Conservation (phyloP, 768 basidiomycete species). For the Porpolomopsis calyptriformis region DNA sequence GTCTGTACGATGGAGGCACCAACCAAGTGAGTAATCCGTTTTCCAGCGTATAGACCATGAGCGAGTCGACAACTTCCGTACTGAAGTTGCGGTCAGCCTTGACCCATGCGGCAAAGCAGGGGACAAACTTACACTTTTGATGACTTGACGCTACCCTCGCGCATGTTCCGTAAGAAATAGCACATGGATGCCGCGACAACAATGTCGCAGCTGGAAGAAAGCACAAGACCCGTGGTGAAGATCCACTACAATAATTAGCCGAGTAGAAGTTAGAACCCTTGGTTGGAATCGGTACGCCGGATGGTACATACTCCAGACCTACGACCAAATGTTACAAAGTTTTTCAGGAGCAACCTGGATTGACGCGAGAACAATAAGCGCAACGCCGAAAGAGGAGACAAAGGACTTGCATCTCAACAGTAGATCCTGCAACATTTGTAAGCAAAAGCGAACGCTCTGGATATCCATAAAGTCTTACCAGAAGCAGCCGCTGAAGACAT, state of each 20-base stretch:
- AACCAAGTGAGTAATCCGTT: conserved; percentile 42
- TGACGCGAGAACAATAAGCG: background rate
- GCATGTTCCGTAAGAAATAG: conserved; percentile 29
- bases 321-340: background rate
- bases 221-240: conserved; percentile 41
- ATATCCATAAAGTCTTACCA: background rate
- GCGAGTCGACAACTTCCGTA: conserved; percentile 35
- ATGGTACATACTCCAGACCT: background rate
- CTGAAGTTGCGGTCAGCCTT: too few relatives aligned
- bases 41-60: conserved; percentile 43
- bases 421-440: background rate
- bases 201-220: conserved; percentile 39
- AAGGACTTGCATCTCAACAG: background rate
- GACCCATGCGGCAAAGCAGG: background rate
- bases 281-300: background rate
- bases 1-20: background rate
- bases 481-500: background rate
- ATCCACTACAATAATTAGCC: conserved; percentile 40
- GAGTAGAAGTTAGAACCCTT: background rate
- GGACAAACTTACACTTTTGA: conserved; percentile 19
- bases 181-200: conserved; percentile 38
- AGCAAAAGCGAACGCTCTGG: background rate
- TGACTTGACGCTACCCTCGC: conserved; percentile 11
- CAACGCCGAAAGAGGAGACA: background rate
- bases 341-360: background rate